Base-by-base conservation (phyloP, 164 flowering plant genomes). In the Magnolia changhungtana region DNA sequence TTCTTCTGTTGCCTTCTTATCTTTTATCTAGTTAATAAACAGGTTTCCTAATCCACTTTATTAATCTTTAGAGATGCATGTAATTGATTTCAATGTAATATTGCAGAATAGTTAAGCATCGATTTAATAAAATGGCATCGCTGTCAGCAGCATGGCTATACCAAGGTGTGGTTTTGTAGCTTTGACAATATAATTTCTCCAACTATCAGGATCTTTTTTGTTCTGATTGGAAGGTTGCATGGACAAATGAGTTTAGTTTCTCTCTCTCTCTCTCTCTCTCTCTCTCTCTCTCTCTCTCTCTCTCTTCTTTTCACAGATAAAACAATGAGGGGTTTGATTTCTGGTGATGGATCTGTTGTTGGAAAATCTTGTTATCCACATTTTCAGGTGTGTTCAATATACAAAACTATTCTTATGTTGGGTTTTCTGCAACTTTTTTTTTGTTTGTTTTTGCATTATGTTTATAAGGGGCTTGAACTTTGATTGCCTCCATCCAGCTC, bases 101-200 rank as follows among this genome's bases (percentile, higher is more conserved):
- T 71, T 51, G 8, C 45, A 49, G 18, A 51, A 75, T 50, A 50
- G 49, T 71, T 76, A 10, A 71, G 23, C 61, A 64, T 76, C 49
- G 8, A 16, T 27, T 76, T 23, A 70, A 24, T 63, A 63, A 71
- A 76, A 76, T 70, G 78, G 50, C 78, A 50, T 76, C 78, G 24
- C 73, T 76, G 19, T 52, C 78, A 63, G 69, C 74, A 63, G 66
- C 29, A 14, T 76, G 78, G 74, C 29, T 71, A 20, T 76, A 76
- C 61, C 78, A 76, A 76, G 74, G 74, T 63, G 52, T 24, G 74
- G 23, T 24, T 71, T 45, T 20, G 6, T 70, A 18, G 20, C 16
- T 63, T 49, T 50, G 10, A 20, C 18, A 21, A 11, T 11, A 8
- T 7, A 21, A 45, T 49, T 71, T 63, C 24, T 50, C 16, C 10